Base-by-base conservation (phyloP, 2,329 filamentous ascomycete species). In the Xylariaceae sp. region DNA sequence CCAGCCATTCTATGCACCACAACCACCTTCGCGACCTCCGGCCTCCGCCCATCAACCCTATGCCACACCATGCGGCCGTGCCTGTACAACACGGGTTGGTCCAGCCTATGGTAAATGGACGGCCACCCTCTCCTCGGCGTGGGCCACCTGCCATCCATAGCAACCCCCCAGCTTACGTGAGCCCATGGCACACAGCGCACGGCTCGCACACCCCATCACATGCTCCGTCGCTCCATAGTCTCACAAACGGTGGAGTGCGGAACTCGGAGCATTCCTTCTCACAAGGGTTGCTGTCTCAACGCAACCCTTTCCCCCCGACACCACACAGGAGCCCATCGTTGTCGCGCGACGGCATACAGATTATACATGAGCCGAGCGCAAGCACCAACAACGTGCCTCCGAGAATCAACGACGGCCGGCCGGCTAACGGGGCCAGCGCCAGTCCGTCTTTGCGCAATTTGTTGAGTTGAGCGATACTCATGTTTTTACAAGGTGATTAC, bases 401-500 rank as follows among this genome's bases (percentile, higher is more conserved):
- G 32, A 54, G 64, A 36, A 53, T 56, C 4, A 65, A 39, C 50
- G 58, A 54, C 40, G 44, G 41, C 16, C 44, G 47, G 18, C 44
- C 47, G 24, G 41, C 41, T 2, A 50, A 37, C 29, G 83, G 83
- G n/a, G 84, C 84, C 3, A 88, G 85, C 53, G 83, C 84, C 12
- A 88, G 81, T 54, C 83, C 85, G 9, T 88, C 84, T 8, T 60
- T 89, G 45, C 77, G 81, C 51, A 88, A 89, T 53, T 62, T 89
- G 34, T 70, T 89, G 38, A 83, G 78, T 33, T 87, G n/a, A 43
- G 51, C 34, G 23, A 32, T 29, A 27, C 38, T 21, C 32, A 31
- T 18, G 44, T 33, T 41, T 43, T 36, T 40, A 41, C 40, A 24
- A 26, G 32, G 29, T 38, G 23, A 28, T 29, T 34, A 23, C 28